Evolutionary conservation across 768 basidiomycete genomes (phyloP).

Genomic region (Tricholoma furcatifolium): DNA sequence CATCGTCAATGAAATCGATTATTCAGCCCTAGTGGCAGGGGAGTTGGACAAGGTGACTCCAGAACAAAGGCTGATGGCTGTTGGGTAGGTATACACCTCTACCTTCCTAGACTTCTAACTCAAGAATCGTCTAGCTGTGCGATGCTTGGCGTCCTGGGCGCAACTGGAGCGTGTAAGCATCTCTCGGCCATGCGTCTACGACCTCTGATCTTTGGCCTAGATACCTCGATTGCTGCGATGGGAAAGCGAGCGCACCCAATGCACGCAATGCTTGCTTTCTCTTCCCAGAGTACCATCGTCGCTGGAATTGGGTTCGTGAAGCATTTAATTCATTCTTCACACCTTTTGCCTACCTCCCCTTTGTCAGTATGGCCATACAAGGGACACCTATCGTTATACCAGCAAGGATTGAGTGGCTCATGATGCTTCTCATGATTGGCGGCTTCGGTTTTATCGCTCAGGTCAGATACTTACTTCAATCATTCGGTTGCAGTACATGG

Average conservation of each 20-base stretch:
- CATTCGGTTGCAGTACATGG: neutral
- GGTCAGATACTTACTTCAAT: conserved; percentile 50
- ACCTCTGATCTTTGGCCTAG: neutral
- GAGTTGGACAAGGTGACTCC: conserved; percentile 26
- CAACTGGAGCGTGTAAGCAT: conserved; percentile 66
- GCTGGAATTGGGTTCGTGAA: conserved; percentile 32
- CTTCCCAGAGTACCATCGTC: conserved; percentile 49
- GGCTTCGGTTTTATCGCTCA: conserved; percentile 54
- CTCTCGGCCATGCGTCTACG: neutral
- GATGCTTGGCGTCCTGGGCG: conserved; percentile 56
- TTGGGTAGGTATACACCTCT: conserved; percentile 7
- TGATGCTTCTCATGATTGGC: conserved; percentile 48
- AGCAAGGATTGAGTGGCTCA: conserved; percentile 40
- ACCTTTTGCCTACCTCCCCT: neutral
- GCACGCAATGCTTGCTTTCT: conserved; percentile 70
- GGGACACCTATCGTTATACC: conserved; percentile 46
- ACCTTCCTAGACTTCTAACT: neutral
- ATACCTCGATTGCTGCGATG: conserved; percentile 48
- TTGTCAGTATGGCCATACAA: conserved; percentile 41
- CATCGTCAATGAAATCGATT: conserved; percentile 13
- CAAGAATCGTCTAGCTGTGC: conserved; percentile 8
- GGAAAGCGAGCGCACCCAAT: conserved; percentile 75
- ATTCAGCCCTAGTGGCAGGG: conserved; percentile 21
- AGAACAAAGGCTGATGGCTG: conserved; percentile 40
- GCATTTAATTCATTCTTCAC: neutral